A percentile compares a stretch with the other conserved stretches of the same genome.
phyloP scores from a whole-genome alignment of 2,329 filamentous ascomycete genomes.

The Fusarium falciforme region DNA sequence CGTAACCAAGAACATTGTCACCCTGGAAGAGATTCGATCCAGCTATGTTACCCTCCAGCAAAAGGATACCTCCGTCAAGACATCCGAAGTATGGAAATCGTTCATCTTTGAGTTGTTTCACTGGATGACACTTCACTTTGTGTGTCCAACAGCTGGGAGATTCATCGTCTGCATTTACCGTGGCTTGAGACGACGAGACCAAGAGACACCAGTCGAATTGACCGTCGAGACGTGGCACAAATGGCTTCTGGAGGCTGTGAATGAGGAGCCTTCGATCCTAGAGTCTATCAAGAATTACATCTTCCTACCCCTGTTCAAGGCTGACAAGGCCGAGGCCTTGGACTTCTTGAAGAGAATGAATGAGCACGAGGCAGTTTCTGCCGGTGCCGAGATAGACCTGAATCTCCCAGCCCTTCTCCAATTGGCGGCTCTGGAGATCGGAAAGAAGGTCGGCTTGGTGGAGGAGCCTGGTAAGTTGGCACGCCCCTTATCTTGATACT shows the following conservation, averaged over 20 bases:
- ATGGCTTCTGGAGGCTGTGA: conserved; percentile 66
- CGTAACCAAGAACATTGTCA: conserved; percentile 69
- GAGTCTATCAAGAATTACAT: conserved; percentile 74
- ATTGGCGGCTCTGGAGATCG: conserved; percentile 75
- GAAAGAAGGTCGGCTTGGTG: conserved; percentile 76
- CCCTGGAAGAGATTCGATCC: conserved; percentile 57
- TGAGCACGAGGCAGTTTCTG: conserved; percentile 59
- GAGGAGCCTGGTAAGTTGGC: conserved; percentile 69
- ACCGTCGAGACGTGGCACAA: conserved; percentile 62
- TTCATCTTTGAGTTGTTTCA: conserved; percentile 62
- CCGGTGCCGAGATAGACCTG: conserved; percentile 57
- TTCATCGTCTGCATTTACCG: conserved; percentile 69
- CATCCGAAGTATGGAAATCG: conserved; percentile 59
- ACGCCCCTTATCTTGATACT: neutral
- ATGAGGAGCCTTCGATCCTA: conserved; percentile 62
- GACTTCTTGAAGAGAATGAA: conserved; percentile 69
- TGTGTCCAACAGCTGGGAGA: conserved; percentile 71
- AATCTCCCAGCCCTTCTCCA: conserved; percentile 69
- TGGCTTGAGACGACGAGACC: conserved; percentile 51
- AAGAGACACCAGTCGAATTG: conserved; percentile 40
- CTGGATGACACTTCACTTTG: conserved; percentile 68
- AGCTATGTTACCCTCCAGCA: conserved; percentile 57
- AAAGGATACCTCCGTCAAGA: conserved; percentile 16
- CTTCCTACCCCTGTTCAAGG: conserved; percentile 71
- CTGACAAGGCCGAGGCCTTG: conserved; percentile 64